phyloP scores from a whole-genome alignment of 257 asterid species.

The Solanum piurae region DNA sequence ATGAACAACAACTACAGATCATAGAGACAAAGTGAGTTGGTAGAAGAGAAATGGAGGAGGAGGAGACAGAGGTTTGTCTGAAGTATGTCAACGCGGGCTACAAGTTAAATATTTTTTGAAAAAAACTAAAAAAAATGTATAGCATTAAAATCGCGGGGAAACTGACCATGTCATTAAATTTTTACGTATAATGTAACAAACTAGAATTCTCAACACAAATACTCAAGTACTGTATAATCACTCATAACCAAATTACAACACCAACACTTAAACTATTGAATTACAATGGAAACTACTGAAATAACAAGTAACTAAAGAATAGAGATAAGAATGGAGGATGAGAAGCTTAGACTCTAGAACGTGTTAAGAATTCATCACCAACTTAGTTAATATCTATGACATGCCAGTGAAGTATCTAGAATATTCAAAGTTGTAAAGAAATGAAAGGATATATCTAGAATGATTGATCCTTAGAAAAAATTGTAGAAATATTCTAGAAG shows the following conservation, averaged over 20 bases:
- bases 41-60: neutral
- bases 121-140: neutral
- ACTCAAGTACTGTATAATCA: neutral
- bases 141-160: neutral
- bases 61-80: neutral
- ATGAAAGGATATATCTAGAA: neutral
- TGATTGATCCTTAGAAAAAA: neutral
- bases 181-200: neutral
- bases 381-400: neutral
- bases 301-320: neutral
- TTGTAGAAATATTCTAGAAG: neutral
- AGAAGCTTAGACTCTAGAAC: neutral
- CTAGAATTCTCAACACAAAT: no score
- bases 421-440: no score
- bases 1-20: neutral
- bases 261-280: neutral
- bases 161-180: neutral
- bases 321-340: neutral
- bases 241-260: neutral
- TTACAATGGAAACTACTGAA: neutral
- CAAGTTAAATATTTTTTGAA: neutral
- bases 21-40: neutral
- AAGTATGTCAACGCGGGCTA: neutral
- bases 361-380: neutral
- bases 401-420: neutral